Percentiles rank a stretch among this genome's conserved stretches.
Evolutionary conservation across 208 protist genomes (phyloP).

Genomic region (Trypanosoma conorhini): DNA sequence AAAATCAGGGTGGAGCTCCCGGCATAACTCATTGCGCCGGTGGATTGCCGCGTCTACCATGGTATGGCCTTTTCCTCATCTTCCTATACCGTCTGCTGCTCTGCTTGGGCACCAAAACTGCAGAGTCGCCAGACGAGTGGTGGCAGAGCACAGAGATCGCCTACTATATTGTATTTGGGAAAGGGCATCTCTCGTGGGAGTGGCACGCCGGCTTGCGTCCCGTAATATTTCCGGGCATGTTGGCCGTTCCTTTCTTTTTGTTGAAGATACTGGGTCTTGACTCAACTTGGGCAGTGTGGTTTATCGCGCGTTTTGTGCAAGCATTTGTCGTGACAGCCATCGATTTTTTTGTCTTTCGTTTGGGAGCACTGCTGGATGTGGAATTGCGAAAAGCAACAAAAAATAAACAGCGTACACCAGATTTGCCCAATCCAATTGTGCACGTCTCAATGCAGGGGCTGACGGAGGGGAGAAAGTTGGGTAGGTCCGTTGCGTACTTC

Average conservation of each 20-base stretch:
- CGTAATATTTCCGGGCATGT: conserved; percentile 65
- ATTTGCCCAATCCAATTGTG: not conserved
- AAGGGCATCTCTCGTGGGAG: conserved; percentile 82
- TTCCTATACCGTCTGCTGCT: conserved; percentile 59
- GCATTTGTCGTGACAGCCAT: conserved; percentile 43
- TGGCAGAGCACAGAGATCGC: conserved; percentile 89
- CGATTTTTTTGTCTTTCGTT: conserved; percentile 38
- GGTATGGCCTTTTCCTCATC: conserved; percentile 9
- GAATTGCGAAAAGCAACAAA: not conserved
- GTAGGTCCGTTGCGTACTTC: conserved; percentile 13
- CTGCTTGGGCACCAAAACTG: conserved; percentile 42
- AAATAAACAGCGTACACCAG: not conserved
- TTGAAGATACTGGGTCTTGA: conserved; percentile 57
- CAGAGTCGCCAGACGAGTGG: conserved; percentile 84
- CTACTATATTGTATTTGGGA: conserved; percentile 78
- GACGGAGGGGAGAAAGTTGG: not conserved
- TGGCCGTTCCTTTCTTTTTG: conserved; percentile 50
- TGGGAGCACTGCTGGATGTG: conserved; percentile 31
- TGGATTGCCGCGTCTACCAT: conserved; percentile 3
- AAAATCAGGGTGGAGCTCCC: not conserved
- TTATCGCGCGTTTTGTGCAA: conserved; percentile 45
- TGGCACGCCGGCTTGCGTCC: conserved; percentile 76
- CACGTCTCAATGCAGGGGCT: not conserved
- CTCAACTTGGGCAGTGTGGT: conserved; percentile 53
- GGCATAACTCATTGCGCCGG: not conserved